Evolutionary conservation across 495 filamentous ascomycete species (phyloP).

Genomic region (Penicillium bovifimosum): DNA sequence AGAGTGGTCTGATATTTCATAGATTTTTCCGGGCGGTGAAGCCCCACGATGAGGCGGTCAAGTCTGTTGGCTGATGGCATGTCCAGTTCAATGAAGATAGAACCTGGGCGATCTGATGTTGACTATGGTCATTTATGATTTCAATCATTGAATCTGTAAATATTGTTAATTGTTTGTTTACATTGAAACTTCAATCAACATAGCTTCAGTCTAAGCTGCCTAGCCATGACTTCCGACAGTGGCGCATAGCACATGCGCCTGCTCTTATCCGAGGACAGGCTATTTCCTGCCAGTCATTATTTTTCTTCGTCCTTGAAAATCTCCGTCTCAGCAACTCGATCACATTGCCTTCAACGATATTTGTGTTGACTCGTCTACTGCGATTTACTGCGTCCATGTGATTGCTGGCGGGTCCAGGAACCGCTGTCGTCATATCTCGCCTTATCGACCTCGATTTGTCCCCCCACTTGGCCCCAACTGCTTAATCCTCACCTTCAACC

Average conservation of each 20-base stretch:
- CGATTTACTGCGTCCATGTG: not conserved
- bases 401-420: not conserved
- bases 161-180: not conserved
- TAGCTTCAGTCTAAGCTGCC: not conserved
- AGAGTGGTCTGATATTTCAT: conserved; percentile 14
- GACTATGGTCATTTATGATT: no score
- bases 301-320: not conserved
- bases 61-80: not conserved
- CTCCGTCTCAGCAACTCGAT: not conserved
- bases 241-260: not conserved
- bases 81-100: not conserved
- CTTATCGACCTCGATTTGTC: conserved; percentile 1
- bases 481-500: not conserved
- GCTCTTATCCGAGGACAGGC: not conserved
- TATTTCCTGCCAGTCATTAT: not conserved
- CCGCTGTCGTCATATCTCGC: conserved; percentile 14
- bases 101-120: not conserved
- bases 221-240: not conserved
- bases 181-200: not conserved
- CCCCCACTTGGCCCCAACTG: not conserved
- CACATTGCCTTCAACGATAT: not conserved
- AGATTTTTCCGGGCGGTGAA: conserved; percentile 21
- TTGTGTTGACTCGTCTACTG: not conserved
- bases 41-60: conserved; percentile 9
- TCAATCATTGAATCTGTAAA: no score